These are phyloP conservation scores for Cladorrhinum samala DNA, from an alignment of 495 filamentous ascomycete species.

Conservation along the genomic window DNA sequence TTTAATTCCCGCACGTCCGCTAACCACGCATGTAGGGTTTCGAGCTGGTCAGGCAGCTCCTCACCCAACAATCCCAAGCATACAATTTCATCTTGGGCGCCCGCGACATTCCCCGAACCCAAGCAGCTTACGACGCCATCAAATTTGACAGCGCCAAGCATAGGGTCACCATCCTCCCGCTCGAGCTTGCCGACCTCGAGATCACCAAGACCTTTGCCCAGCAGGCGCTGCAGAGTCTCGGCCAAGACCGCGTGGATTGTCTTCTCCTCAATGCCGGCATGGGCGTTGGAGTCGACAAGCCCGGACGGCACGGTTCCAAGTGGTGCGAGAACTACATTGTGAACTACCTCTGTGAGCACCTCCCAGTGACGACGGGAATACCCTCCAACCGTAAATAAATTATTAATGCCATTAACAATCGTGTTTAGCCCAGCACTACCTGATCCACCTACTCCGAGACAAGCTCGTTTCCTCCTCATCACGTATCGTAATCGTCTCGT, in stretches of 20 bases:
- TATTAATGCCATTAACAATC: background rate
- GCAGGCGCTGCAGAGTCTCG: conserved; percentile 31
- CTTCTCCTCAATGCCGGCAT: conserved; percentile 38
- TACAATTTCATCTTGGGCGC: conserved; percentile 40
- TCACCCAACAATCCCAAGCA: conserved; percentile 26
- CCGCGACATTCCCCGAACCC: conserved; percentile 29
- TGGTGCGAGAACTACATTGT: conserved; percentile 37
- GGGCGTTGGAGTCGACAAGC: conserved; percentile 14
- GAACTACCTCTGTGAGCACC: conserved; percentile 38
- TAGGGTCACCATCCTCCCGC: conserved; percentile 35
- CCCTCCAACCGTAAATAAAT: too few species aligned
- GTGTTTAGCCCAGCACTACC: conserved; percentile 47
- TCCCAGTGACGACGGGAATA: too few species aligned
- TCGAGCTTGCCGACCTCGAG: conserved; percentile 34
- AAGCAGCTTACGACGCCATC: conserved; percentile 31
- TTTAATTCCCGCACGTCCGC: background rate
- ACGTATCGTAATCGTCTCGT: conserved; percentile 39
- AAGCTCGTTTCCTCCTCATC: conserved; percentile 32
- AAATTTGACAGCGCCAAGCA: conserved; percentile 29
- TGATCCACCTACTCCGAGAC: conserved; percentile 32
- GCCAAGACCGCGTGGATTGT: conserved; percentile 30
- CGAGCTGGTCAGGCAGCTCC: conserved; percentile 37
- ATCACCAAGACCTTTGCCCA: conserved; percentile 33
- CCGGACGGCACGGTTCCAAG: conserved; percentile 28
- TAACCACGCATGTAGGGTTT: conserved; percentile 32